These are phyloP conservation scores for Sarocladiaceae sp. DNA, from an alignment of 2,329 filamentous ascomycete species.

Conservation along the genomic window DNA sequence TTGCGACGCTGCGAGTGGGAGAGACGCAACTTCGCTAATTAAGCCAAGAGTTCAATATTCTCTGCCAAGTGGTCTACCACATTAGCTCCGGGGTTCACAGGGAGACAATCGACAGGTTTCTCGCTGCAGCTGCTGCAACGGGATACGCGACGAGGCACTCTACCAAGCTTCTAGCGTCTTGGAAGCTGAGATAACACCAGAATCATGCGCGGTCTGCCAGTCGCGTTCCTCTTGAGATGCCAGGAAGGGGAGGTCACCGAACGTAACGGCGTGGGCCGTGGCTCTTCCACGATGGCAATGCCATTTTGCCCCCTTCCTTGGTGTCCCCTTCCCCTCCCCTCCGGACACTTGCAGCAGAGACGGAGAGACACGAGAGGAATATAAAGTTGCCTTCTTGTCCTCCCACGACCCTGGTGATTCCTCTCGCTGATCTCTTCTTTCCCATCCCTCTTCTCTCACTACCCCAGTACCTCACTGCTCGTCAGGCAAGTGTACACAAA, in stretches of 20 bases:
- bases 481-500: not conserved
- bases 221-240: not conserved
- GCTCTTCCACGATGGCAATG: not conserved
- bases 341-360: not conserved
- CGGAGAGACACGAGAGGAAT: not conserved
- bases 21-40: not conserved
- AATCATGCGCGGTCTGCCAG: not conserved
- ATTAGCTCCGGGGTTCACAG: constrained; percentile 5
- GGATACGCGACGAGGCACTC: not conserved
- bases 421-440: constrained; percentile 11
- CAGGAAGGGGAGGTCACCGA: not conserved
- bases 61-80: not conserved
- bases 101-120: not conserved
- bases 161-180: constrained; percentile 8
- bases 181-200: constrained; percentile 5
- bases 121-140: not conserved
- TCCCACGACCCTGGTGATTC: not conserved
- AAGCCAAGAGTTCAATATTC: not conserved
- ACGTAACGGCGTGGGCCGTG: not conserved
- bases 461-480: not conserved
- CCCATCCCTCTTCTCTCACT: constrained; percentile 6
- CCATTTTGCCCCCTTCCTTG: not conserved
- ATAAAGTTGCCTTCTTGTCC: constrained; percentile 9
- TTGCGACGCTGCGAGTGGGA: not conserved
- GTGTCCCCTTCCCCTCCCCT: not conserved